These are phyloP conservation scores for Lachancea mirantina DNA, from an alignment of 805 yeast genomes.

Conservation along the genomic window DNA sequence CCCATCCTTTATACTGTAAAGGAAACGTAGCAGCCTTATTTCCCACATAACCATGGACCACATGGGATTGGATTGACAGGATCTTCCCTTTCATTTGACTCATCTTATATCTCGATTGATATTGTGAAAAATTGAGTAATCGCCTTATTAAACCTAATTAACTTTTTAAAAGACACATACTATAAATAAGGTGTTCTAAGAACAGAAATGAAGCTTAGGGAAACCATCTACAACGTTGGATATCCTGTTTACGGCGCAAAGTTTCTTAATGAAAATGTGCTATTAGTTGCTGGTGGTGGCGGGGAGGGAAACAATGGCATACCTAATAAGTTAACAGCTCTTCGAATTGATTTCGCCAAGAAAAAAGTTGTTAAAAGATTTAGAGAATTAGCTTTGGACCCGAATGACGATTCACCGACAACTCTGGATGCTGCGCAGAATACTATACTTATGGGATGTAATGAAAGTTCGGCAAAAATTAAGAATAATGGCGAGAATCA, in stretches of 20 bases:
- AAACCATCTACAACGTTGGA: constrained; percentile 36
- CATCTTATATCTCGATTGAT: not conserved
- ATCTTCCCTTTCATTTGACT: constrained; percentile 15
- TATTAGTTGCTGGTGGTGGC: constrained; percentile 88
- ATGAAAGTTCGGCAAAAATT: constrained; percentile 55
- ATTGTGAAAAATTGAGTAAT: too few species aligned
- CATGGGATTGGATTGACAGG: constrained; percentile 78
- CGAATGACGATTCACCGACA: constrained; percentile 82
- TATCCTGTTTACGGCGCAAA: constrained; percentile 79
- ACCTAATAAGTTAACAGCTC: constrained; percentile 71
- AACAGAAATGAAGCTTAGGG: constrained; percentile 23
- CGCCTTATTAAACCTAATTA: too few species aligned
- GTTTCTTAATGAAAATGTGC: constrained; percentile 51
- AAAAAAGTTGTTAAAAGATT: constrained; percentile 45
- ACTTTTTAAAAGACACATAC: too few species aligned
- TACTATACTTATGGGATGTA: constrained; percentile 65
- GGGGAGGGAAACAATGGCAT: constrained; percentile 90
- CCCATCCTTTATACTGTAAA: constrained; percentile 81
- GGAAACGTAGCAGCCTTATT: constrained; percentile 89
- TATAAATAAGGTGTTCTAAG: too few species aligned
- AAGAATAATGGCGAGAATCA: constrained; percentile 52
- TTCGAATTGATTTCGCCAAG: constrained; percentile 49
- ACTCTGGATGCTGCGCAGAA: constrained; percentile 51
- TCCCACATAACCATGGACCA: constrained; percentile 93
- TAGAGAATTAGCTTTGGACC: constrained; percentile 53